Evolutionary conservation across 2,329 filamentous ascomycete species (phyloP).

Genomic region (Cladosporium sp.): DNA sequence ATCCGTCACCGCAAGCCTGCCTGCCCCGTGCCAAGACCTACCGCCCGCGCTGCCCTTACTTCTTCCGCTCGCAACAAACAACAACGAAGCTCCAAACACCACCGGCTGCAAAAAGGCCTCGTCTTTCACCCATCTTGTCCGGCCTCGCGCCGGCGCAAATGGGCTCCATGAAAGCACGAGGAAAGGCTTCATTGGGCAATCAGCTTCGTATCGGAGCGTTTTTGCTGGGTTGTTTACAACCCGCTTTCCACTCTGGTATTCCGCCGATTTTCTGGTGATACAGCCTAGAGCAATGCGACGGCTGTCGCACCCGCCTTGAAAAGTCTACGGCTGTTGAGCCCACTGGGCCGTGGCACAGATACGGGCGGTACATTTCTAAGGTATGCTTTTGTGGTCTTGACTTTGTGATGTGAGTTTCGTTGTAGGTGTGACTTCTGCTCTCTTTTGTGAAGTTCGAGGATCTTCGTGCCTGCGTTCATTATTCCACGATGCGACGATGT

Average conservation of each 20-base stretch:
- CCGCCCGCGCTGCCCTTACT: not conserved
- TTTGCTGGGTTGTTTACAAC: conserved; percentile 32
- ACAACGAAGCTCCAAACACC: too few relatives aligned
- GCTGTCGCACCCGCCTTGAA: too few relatives aligned
- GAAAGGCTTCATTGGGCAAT: conserved; percentile 27
- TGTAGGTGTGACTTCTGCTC: too few relatives aligned
- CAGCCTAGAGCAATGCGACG: conserved; percentile 29
- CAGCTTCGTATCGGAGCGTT: conserved; percentile 15
- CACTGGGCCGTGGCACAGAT: conserved; percentile 61
- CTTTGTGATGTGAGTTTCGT: not conserved
- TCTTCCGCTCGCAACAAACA: not conserved
- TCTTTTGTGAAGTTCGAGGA: too few relatives aligned
- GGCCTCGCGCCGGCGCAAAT: not conserved
- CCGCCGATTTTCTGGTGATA: not conserved
- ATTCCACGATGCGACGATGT: too few relatives aligned
- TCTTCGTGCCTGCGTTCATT: too few relatives aligned
- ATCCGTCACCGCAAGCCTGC: not conserved
- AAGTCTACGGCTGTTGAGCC: conserved; percentile 59
- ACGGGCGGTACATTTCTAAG: conserved; percentile 55
- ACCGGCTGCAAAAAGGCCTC: conserved; percentile 22
- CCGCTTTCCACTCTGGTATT: conserved; percentile 34
- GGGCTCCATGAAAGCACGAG: conserved; percentile 26
- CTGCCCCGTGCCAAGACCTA: not conserved
- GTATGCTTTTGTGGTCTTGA: not conserved
- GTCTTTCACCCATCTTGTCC: conserved; percentile 23